Base-by-base conservation (phyloP, 306 rosid genomes). In the Senna siamea region DNA sequence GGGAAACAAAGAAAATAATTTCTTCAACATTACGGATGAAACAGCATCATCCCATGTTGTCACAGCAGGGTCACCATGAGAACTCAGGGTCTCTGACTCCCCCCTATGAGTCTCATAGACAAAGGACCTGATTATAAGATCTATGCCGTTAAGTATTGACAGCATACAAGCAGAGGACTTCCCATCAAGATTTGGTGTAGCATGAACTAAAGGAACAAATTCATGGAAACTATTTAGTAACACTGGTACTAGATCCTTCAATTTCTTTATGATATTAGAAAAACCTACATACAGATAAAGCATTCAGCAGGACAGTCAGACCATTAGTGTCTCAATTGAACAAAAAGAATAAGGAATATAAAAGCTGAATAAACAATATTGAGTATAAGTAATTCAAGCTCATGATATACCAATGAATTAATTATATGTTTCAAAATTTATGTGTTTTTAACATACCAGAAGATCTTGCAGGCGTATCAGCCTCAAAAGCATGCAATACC, bases 191-290 rank as follows among this genome's bases (percentile, higher is more conserved):
- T 72, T 62, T 55, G 80, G 77, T 37, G 19, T 79, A 63, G 82
- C 66, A 57, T 79, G 85, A 82, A 78, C 63, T 32, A 26, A 66
- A 2, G 86, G 82, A 78, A 83, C 74, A 75, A 89, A 89, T 72
- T 89, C 98, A 79, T 74, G 89, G 85, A 91, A 88, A 88, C 84
- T 88, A 81, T 81, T 81, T 38, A 87, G 75, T 75, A 94, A 81
- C 55, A 84, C 77, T 63, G 90, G 93, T 69, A 92, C 79, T 23
- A 92, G 79, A 72, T 89, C 86, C 81, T 83, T 85, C 72, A 91
- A 74, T 55, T 83, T 91, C 64, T 80, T 76, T 66, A 85, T 63
- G 78, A 84, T 72, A 78, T 37, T 69, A 61, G 90, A 81, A 79
- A 66, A 57, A 30, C 88, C 98, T 94, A 72, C 73, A 73, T 57